Conservation (phyloP, 176 grass and related monocot genomes). For the Thinopyrum elongatum region DNA sequence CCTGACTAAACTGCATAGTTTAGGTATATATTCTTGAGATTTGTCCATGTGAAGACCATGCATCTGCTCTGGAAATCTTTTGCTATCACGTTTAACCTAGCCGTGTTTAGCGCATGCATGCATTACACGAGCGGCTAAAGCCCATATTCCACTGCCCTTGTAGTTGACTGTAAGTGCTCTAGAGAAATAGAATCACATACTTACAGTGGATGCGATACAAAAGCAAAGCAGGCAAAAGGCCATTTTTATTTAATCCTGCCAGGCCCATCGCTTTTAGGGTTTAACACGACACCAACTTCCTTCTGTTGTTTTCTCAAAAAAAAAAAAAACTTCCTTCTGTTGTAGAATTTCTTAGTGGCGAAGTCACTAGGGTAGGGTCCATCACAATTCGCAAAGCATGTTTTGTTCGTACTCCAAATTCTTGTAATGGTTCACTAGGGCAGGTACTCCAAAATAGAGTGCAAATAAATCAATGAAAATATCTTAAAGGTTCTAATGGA, state of each 20-base stretch:
- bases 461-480: too few species aligned
- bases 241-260: constrained; percentile 5
- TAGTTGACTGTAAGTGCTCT: constrained; percentile 4
- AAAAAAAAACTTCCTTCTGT: background rate
- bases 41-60: constrained; percentile 23
- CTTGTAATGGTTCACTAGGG: too few species aligned
- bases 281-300: background rate
- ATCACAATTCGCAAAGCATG: background rate
- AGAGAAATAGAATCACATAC: background rate
- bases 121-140: constrained; percentile 19
- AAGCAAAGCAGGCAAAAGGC: background rate
- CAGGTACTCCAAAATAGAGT: too few species aligned
- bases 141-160: background rate
- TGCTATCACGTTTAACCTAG: constrained; percentile 7
- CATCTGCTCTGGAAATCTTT: background rate
- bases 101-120: constrained; percentile 18
- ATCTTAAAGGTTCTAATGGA: too few species aligned
- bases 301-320: too few species aligned
- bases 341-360: constrained; percentile 38
- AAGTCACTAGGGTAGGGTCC: constrained; percentile 28
- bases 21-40: background rate
- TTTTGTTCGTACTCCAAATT: background rate
- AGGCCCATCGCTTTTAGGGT: constrained; percentile 10
- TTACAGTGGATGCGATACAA: background rate
- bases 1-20: background rate